Evolutionary conservation across 2,329 filamentous ascomycete genomes (phyloP).

Genomic region (Periconia digitata): DNA sequence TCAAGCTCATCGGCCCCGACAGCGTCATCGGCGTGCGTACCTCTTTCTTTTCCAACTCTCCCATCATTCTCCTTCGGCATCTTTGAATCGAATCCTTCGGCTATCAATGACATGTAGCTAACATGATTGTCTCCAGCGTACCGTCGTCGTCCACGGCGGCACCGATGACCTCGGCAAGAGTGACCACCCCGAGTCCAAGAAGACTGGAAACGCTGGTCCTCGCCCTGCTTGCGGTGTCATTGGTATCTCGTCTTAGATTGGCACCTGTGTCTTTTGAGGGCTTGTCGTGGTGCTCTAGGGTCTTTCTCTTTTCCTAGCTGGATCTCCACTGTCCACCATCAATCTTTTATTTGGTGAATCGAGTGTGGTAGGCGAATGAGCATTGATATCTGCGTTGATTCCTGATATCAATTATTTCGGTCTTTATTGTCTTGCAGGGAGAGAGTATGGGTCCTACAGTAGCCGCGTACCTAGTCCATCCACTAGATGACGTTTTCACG

Average conservation of each 20-base stretch:
- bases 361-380: too few species aligned
- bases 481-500: too few species aligned
- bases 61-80: neutral
- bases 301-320: too few species aligned
- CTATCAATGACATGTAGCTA: neutral
- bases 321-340: too few species aligned
- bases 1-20: constrained; percentile 96
- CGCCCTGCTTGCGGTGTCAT: constrained; percentile 97
- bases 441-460: too few species aligned
- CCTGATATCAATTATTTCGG: too few species aligned
- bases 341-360: too few species aligned
- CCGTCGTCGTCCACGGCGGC: constrained; percentile 89
- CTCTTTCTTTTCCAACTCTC: neutral
- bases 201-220: constrained; percentile 93
- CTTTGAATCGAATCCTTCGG: neutral
- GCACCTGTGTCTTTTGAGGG: neutral
- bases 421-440: too few species aligned
- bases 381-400: too few species aligned
- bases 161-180: constrained; percentile 97
- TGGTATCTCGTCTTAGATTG: constrained; percentile 64
- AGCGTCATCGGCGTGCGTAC: constrained; percentile 82
- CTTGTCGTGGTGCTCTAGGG: too few species aligned
- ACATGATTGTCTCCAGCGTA: constrained; percentile 63
- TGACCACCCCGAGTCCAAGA: constrained; percentile 90
- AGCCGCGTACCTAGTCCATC: too few species aligned